Evolutionary conservation across 129 eudicot species (phyloP), one percentile per base, ranked within the genome.

Genomic region (Ambrosia trifida): DNA sequence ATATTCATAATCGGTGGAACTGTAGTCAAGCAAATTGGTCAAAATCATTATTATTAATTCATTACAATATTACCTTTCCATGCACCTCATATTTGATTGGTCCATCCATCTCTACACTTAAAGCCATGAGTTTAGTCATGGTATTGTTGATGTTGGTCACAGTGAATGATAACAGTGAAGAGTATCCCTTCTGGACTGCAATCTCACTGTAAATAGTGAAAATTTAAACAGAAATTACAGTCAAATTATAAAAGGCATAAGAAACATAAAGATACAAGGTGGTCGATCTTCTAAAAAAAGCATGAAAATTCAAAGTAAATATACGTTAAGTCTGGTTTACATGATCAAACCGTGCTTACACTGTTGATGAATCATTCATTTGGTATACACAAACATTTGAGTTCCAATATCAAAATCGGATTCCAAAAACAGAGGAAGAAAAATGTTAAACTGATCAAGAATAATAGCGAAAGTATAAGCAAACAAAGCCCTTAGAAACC

Each of bases 51-150:
- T n/a, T n/a, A n/a, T n/a, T n/a, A n/a, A n/a, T n/a, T 18, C 47
- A 58, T 20, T 68, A 93, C 96, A 19, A 13, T 58, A 58, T 20
- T 68, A 93, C 98, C 98, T 94, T 94, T 50, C 97, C 98, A 82
- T 94, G 96, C 68, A 87, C 86, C 83, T 94, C 98, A 8, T 94
- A 82, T 68, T 94, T 94, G 47, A 94, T 89, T 46, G 98, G 96
- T 9, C 98, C 98, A 75, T 94, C 98, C 76, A 94, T 75, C 78
- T 94, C 97, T 47, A 96, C 98, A 13, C 98, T 95, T 79, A 94
- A 80, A 66, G 83, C 85, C 90, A 94, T 87, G 68, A 94, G 81
- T 63, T 94, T 94, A 32, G 95, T 80, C 53, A 87, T 89, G 0
- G 90, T 78, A 35, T 43, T 77, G 81, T 87, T 94, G 56, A 94